These are phyloP conservation scores for Talaromyces sp. DNA, from an alignment of 2,329 filamentous ascomycete species.

Conservation along the genomic window DNA sequence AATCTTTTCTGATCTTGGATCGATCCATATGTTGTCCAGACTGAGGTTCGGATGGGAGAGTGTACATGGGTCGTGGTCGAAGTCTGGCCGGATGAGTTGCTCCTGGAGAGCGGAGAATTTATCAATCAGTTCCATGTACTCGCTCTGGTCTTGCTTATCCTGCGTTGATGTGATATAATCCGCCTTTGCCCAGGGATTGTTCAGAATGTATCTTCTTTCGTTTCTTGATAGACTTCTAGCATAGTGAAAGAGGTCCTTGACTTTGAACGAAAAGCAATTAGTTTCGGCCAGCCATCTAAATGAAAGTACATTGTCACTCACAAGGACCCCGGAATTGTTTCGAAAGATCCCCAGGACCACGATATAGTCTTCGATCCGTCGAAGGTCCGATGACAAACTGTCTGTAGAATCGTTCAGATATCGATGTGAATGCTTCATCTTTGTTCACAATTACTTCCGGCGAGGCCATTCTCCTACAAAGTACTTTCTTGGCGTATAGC, in stretches of 20 bases:
- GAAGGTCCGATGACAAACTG: constrained; percentile 13
- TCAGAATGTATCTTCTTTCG: constrained; percentile 2
- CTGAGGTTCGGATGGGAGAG: constrained; percentile 26
- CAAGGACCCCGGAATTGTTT: constrained; percentile 17
- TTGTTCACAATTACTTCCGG: background rate
- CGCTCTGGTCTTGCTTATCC: background rate
- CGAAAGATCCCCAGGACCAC: background rate
- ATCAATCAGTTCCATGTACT: background rate
- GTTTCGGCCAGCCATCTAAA: background rate
- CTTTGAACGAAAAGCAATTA: background rate
- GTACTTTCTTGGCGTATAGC: background rate
- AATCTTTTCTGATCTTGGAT: constrained; percentile 22
- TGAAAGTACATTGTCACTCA: background rate
- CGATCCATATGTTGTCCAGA: constrained; percentile 25
- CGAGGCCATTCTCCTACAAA: background rate
- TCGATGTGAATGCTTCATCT: background rate
- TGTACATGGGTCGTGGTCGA: constrained; percentile 18
- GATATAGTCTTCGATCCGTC: constrained; percentile 9
- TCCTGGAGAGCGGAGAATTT: background rate
- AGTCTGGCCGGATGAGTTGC: background rate
- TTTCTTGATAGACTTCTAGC: constrained; percentile 6
- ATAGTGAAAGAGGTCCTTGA: constrained; percentile 8
- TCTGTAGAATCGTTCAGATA: background rate
- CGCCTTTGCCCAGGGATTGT: constrained; percentile 2
- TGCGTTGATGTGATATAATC: constrained; percentile 5